A percentile compares a stretch with the other conserved stretches of the same genome.
Conservation (phyloP, 1,284 basidiomycete genomes). For the Anthracocystis walkeri region DNA sequence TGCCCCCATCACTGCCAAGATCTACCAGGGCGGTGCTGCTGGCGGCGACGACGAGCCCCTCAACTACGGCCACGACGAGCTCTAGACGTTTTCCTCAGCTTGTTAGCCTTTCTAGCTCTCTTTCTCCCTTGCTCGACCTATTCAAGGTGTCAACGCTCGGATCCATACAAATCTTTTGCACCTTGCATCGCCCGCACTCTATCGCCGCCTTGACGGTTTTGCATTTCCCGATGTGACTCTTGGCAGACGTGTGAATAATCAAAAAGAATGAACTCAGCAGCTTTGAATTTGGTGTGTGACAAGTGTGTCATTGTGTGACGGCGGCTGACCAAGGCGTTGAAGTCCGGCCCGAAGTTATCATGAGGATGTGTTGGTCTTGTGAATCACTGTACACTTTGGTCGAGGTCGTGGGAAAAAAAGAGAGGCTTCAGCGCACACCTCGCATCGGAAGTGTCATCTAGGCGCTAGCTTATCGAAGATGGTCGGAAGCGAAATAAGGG, state of each 20-base stretch:
- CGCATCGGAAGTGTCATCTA: no score
- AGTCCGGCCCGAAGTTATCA: no score
- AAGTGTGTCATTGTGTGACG: not conserved
- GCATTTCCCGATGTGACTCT: slow-evolving; percentile 2
- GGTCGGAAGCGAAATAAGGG: not conserved
- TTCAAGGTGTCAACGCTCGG: slow-evolving; percentile 4
- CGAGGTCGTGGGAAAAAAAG: no score
- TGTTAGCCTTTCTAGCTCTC: not conserved
- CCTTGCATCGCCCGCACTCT: slow-evolving; percentile 1
- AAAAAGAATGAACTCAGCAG: slow-evolving; percentile 12
- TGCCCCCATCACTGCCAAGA: slow-evolving; percentile 68
- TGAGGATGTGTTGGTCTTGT: no score
- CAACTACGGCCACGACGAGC: slow-evolving; percentile 68
- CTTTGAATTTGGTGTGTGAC: no score
- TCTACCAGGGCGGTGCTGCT: slow-evolving; percentile 60
- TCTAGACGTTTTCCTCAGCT: slow-evolving; percentile 38
- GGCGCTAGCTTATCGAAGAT: not conserved
- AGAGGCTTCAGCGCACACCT: no score
- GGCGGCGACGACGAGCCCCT: slow-evolving; percentile 64
- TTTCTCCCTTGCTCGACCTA: not conserved
- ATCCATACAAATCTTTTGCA: not conserved
- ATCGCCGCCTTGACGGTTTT: slow-evolving; percentile 2
- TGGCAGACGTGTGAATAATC: slow-evolving; percentile 9
- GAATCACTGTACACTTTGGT: no score
- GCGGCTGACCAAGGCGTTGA: not conserved